Evolutionary conservation across 192 early-diverging fungal species (phyloP).

Genomic region (Diversispora eburnea): DNA sequence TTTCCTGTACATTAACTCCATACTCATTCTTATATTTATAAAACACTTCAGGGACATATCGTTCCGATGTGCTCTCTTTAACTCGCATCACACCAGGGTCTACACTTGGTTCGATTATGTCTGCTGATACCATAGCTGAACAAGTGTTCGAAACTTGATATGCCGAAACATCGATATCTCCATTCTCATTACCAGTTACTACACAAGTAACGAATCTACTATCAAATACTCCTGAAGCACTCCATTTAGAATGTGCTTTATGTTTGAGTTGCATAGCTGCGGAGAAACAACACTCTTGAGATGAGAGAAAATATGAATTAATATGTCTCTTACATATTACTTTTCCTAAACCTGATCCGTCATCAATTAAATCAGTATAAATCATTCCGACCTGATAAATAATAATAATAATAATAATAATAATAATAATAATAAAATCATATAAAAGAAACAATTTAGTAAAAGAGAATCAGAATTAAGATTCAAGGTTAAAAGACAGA

Average conservation of each 20-base stretch:
- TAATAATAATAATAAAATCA: not conserved
- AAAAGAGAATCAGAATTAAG: too few relatives aligned
- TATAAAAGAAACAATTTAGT: not conserved
- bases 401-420: not conserved
- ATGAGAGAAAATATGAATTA: constrained; percentile 90
- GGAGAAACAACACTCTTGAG: constrained; percentile 81
- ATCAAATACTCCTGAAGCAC: constrained; percentile 74
- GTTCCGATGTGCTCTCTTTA: constrained; percentile 59
- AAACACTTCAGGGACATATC: constrained; percentile 96
- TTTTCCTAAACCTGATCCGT: constrained; percentile 70
- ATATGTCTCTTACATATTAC: constrained; percentile 87
- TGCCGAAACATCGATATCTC: constrained; percentile 76
- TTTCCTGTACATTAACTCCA: constrained; percentile 75
- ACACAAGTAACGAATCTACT: constrained; percentile 95
- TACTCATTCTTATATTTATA: constrained; percentile 98
- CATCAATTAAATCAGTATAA: constrained; percentile 88
- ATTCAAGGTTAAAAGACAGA: not conserved
- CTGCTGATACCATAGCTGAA: constrained; percentile 87
- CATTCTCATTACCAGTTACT: constrained; percentile 84
- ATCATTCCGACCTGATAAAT: constrained; percentile 75
- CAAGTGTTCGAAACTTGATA: constrained; percentile 93
- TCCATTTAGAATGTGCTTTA: constrained; percentile 69
- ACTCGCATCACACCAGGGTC: constrained; percentile 86
- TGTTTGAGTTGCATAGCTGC: constrained; percentile 79
- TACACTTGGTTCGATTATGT: constrained; percentile 84